phyloP scores from a whole-genome alignment of 257 asterid species.

The Osmanthus fragrans region DNA sequence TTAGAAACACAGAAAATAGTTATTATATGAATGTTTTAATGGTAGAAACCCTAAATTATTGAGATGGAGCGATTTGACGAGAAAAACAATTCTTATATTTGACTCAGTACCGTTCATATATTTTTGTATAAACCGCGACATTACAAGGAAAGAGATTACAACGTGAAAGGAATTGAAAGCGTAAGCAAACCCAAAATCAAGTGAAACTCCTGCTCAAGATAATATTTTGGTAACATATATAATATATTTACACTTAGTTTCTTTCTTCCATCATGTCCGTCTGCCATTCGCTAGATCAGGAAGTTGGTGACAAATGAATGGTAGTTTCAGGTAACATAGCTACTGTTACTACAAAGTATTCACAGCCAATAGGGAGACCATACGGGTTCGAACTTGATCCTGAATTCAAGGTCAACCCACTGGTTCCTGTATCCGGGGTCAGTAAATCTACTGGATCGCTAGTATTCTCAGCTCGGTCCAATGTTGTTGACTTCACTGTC shows the following conservation, averaged over 20 bases:
- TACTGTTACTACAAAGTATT: conserved; percentile 82
- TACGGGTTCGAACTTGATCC: conserved; percentile 31
- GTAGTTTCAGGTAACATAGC: conserved; percentile 87
- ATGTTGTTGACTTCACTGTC: conserved; percentile 44
- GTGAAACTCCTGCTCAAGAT: conserved; percentile 22
- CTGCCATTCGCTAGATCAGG: conserved; percentile 78
- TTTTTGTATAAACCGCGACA: too few relatives aligned
- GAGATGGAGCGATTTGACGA: too few relatives aligned
- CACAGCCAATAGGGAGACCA: conserved; percentile 80
- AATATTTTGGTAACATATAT: conserved; percentile 21
- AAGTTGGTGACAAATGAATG: conserved; percentile 71
- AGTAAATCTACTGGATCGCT: conserved; percentile 42
- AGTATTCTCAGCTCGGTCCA: conserved; percentile 37
- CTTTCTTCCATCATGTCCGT: conserved; percentile 90
- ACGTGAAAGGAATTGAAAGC: too few relatives aligned
- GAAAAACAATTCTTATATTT: too few relatives aligned
- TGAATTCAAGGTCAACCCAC: conserved; percentile 30
- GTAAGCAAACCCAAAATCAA: conserved; percentile 15
- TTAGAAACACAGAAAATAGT: too few relatives aligned
- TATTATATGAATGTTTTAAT: too few relatives aligned
- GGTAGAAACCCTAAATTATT: too few relatives aligned
- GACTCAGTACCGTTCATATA: too few relatives aligned
- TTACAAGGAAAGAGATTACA: too few relatives aligned
- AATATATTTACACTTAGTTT: conserved; percentile 52
- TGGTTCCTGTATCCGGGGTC: conserved; percentile 50